Conservation (phyloP, 2,329 filamentous ascomycete species). For the Rutstroemia sp. region DNA sequence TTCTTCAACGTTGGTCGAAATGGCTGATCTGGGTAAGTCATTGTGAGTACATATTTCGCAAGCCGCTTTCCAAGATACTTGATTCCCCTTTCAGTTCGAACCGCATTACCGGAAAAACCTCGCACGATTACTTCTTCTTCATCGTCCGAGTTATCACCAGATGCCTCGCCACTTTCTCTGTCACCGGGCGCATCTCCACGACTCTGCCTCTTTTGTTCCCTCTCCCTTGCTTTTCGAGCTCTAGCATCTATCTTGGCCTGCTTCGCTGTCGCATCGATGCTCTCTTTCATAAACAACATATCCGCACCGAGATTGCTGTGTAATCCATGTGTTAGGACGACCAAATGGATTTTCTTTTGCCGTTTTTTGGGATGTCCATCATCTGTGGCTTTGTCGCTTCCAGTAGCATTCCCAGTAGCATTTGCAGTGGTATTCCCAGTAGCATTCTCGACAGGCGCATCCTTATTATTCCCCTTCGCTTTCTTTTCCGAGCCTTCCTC, state of each 20-base stretch:
- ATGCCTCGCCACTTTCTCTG: slow-evolving; percentile 3
- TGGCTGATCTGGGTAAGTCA: slow-evolving; percentile 92
- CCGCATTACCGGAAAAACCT: slow-evolving; percentile 84
- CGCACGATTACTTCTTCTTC: slow-evolving; percentile 83
- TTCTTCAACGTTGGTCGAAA: slow-evolving; percentile 59
- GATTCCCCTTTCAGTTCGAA: slow-evolving; percentile 87
- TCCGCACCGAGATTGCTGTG: slow-evolving; percentile 95
- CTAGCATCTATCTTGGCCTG: slow-evolving; percentile 66
- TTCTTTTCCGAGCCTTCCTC: slow-evolving; percentile 18
- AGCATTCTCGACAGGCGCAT: slow-evolving; percentile 21
- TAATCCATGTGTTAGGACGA: slow-evolving; percentile 86
- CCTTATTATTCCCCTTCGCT: slow-evolving; percentile 19
- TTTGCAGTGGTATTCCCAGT: slow-evolving; percentile 5
- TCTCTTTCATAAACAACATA: slow-evolving; percentile 96
- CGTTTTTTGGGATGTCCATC: slow-evolving; percentile 37
- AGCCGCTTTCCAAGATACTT: slow-evolving; percentile 94
- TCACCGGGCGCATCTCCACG: slow-evolving; percentile 13
- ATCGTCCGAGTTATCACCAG: slow-evolving; percentile 40
- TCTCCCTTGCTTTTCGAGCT: slow-evolving; percentile 47
- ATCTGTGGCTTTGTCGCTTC: slow-evolving; percentile 16
- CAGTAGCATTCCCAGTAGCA: slow-evolving; percentile 10
- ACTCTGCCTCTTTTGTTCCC: slow-evolving; percentile 23
- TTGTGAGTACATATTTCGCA: slow-evolving; percentile 79
- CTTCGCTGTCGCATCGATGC: slow-evolving; percentile 76
- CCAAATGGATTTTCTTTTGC: slow-evolving; percentile 78